Percentiles rank a stretch among this genome's conserved stretches.
These are phyloP conservation scores for Ophiocordyceps polyrhachis-furcata DNA, from an alignment of 2,329 filamentous ascomycete species.

Conservation along the genomic window DNA sequence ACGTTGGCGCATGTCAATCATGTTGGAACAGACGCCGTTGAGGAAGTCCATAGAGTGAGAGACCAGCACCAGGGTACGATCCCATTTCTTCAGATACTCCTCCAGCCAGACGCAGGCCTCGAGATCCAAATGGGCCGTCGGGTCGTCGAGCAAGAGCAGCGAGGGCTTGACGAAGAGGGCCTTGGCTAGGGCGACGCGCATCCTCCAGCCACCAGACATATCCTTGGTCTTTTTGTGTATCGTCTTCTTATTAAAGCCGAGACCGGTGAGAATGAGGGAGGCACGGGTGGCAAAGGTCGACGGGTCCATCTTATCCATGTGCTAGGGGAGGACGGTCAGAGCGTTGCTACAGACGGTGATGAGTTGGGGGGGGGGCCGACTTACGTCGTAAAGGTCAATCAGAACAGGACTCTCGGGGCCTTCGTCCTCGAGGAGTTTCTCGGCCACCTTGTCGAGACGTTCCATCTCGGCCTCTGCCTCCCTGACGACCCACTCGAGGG, in stretches of 20 bases:
- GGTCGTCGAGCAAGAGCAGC: conserved; percentile 88
- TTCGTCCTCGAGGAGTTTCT: conserved; percentile 78
- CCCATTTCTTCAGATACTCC: conserved; percentile 99
- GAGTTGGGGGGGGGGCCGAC: conserved; percentile 16
- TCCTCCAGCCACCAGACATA: conserved; percentile 99
- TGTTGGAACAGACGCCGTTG: conserved; percentile 94
- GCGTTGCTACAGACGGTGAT: not conserved
- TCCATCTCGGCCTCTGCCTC: conserved; percentile 90
- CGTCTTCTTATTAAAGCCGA: conserved; percentile 96
- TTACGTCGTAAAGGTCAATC: conserved; percentile 88
- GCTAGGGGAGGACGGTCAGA: conserved; percentile 29
- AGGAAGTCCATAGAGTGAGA: conserved; percentile 98
- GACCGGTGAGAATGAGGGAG: conserved; percentile 91
- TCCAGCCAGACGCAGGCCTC: conserved; percentile 99
- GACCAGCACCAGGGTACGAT: conserved; percentile 85
- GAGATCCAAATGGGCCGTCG: conserved; percentile 96
- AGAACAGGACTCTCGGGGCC: conserved; percentile 81
- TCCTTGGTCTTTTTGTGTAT: conserved; percentile 99
- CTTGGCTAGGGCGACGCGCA: conserved; percentile 96
- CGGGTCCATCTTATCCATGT: conserved; percentile 97
- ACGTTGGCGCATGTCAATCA: conserved; percentile 94
- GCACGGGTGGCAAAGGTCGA: conserved; percentile 92
- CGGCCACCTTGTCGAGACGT: conserved; percentile 70
- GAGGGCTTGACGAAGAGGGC: conserved; percentile 97
- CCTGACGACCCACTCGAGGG: conserved; percentile 89